Evolutionary conservation across 2,329 filamentous ascomycete species (phyloP), one percentile per base, ranked within the genome.

Genomic region (Diaporthe aspalathi): DNA sequence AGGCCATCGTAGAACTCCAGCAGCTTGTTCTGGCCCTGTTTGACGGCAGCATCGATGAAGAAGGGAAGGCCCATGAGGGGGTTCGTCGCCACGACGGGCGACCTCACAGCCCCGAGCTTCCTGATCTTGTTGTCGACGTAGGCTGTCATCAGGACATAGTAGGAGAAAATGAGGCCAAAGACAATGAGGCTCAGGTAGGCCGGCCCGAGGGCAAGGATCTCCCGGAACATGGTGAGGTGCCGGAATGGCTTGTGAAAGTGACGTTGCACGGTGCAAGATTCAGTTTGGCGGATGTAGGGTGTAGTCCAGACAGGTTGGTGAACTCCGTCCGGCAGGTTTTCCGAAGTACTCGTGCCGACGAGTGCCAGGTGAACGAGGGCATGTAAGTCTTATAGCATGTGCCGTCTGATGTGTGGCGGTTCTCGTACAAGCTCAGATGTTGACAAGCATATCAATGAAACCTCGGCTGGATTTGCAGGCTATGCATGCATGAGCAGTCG

Each of bases 11-110:
- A 81, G 45, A 76, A 77, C 2, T 80, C 78, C 20, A 80, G 74
- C 5, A 83, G 74, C 45, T 74, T 74, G 70, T 83, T 79, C 40
- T 76, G 75, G 70, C 74, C 77, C 69, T 81, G 78, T 27, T 75
- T 76, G 65, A 73, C 75, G 16, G 75, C 79, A 38, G 78, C 75
- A 8, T 69, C 40, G 20, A 76, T 32, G 74, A 81, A 78, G 75
- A 78, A 79, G 3, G 69, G 57, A 12, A 74, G 20, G 80, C 81
- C 80, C 3, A 76, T 77, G 22, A 82, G 60, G 17, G 81, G 77
- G 66, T 82, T 81, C n/a, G 74, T 76, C 50, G 79, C 79, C 8
- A 82, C 60, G 2, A 77, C 54, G 5, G 79, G 76, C 5, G 81
- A 80, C 22, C 80, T 76, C 29, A 79, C 77, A 49, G 80, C 81